Conservation (phyloP, 768 basidiomycete genomes). For the Steccherinum ochraceum region DNA sequence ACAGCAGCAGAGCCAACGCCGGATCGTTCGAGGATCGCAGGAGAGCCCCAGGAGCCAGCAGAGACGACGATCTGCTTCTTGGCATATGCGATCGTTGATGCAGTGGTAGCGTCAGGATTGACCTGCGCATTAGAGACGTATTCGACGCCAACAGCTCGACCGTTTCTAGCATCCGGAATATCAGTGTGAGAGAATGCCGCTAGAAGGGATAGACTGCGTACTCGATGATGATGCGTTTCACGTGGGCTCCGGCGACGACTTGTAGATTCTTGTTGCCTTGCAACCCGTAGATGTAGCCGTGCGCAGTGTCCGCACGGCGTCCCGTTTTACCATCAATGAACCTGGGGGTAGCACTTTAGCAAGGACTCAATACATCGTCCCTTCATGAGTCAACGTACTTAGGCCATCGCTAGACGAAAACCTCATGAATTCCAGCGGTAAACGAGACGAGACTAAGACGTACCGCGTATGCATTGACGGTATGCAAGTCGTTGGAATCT, state of each 20-base stretch:
- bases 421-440: not conserved
- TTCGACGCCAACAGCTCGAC: slow-evolving; percentile 33
- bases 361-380: not conserved
- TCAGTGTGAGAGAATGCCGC: not conserved
- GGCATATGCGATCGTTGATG: slow-evolving; percentile 2
- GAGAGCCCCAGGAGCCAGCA: slow-evolving; percentile 26
- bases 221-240: slow-evolving; percentile 31
- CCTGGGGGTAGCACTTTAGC: not conserved
- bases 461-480: slow-evolving; percentile 39
- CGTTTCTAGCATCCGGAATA: slow-evolving; percentile 26
- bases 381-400: not conserved
- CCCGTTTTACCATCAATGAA: slow-evolving; percentile 49
- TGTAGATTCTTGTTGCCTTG: slow-evolving; percentile 24
- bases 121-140: slow-evolving; percentile 25
- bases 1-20: slow-evolving; percentile 29
- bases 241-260: slow-evolving; percentile 25
- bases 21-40: slow-evolving; percentile 10
- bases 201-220: slow-evolving; percentile 6
- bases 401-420: not conserved
- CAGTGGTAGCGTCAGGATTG: slow-evolving; percentile 8
- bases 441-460: slow-evolving; percentile 8
- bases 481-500: slow-evolving; percentile 43
- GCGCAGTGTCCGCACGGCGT: slow-evolving; percentile 48
- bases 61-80: slow-evolving; percentile 11
- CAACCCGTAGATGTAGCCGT: slow-evolving; percentile 31